These are phyloP conservation scores for Huiozyma naganishii DNA, from an alignment of 805 yeast genomes.

Conservation along the genomic window DNA sequence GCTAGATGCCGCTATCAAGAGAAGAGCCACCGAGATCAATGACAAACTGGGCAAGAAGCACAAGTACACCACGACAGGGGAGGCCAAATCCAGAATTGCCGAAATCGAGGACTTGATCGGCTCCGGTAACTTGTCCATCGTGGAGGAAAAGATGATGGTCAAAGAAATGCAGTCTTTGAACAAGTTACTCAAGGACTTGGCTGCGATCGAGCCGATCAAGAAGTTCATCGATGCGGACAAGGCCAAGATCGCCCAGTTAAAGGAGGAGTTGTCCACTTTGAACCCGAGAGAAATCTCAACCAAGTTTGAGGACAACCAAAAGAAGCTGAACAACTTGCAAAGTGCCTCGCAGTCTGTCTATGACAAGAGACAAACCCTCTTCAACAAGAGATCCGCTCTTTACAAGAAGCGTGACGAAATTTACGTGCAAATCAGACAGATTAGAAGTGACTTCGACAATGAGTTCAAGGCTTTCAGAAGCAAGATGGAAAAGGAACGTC, in stretches of 20 bases:
- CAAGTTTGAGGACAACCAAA: conserved; percentile 57
- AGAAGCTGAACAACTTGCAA: conserved; percentile 57
- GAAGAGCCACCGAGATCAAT: conserved; percentile 65
- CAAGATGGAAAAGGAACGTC: conserved; percentile 62
- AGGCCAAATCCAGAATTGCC: conserved; percentile 55
- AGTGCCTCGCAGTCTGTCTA: conserved; percentile 47
- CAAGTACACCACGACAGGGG: conserved; percentile 55
- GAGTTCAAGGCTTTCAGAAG: conserved; percentile 62
- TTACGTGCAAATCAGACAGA: conserved; percentile 54
- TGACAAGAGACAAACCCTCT: conserved; percentile 55
- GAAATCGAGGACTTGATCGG: conserved; percentile 66
- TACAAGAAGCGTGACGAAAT: conserved; percentile 59
- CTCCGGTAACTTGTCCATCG: conserved; percentile 71
- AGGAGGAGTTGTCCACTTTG: conserved; percentile 46
- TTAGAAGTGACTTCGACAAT: conserved; percentile 64
- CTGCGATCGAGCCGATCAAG: conserved; percentile 62
- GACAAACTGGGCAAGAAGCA: conserved; percentile 35
- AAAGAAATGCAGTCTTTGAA: conserved; percentile 79
- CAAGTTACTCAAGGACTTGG: conserved; percentile 70
- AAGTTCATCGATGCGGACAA: conserved; percentile 70
- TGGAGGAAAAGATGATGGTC: conserved; percentile 77
- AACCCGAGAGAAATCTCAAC: conserved; percentile 56
- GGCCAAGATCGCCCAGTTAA: conserved; percentile 63
- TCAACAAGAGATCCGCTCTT: conserved; percentile 54
- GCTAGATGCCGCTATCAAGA: conserved; percentile 60